Conservation (phyloP, 306 rosid species). For the Lagenaria siceraria region DNA sequence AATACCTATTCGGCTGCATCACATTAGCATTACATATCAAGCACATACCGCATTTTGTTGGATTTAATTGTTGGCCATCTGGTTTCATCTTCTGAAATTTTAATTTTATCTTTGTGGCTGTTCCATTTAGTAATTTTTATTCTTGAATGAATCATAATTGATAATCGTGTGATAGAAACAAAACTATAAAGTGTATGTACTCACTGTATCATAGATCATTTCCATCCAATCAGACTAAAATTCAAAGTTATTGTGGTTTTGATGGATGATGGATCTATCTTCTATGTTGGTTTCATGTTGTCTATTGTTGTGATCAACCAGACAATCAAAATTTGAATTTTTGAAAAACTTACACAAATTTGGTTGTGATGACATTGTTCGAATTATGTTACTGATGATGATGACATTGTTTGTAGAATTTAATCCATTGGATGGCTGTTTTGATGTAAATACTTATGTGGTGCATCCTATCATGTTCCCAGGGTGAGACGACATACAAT, state of each 20-base stretch:
- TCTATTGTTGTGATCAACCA: background rate
- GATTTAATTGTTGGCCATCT: background rate
- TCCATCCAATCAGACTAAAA: background rate
- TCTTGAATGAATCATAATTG: background rate
- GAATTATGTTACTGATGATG: background rate
- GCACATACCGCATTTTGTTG: background rate
- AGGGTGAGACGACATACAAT: conserved; percentile 44
- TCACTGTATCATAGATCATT: background rate
- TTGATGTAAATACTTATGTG: background rate
- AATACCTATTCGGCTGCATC: too few relatives aligned
- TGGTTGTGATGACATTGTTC: background rate
- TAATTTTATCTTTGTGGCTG: background rate
- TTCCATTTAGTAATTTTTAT: background rate
- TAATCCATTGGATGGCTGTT: background rate
- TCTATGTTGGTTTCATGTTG: background rate
- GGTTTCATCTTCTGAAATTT: background rate
- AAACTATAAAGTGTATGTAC: background rate
- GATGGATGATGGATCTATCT: background rate
- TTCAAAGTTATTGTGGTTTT: background rate
- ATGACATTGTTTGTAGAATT: background rate
- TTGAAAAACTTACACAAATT: background rate
- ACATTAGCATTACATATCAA: background rate
- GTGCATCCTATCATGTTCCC: conserved; percentile 1
- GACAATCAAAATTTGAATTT: background rate
- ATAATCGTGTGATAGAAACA: background rate